Base-by-base conservation (phyloP, 306 rosid genomes). In the Medicago ruthenica region DNA sequence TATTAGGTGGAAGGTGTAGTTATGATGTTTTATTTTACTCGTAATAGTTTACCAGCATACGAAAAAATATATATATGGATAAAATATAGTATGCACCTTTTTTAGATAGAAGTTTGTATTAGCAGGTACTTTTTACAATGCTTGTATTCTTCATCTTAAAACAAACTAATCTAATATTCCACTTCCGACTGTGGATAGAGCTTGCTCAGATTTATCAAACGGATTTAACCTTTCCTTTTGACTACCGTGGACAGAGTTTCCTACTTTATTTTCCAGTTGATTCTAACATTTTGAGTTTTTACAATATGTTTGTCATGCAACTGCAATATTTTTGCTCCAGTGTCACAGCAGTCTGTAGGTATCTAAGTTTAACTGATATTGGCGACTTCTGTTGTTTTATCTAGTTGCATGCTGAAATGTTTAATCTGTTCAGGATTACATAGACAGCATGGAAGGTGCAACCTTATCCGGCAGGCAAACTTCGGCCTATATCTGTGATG, bases 381-480 rank as follows among this genome's bases (percentile, higher is more conserved):
- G 75, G 78, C 55, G 39, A 70, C 62, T 70, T 53, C 8, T 60
- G 53, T 73, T 17, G 64, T 27, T 27, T 27, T 3, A 27, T 27
- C 31, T 3, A 44, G 74, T 68, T 48, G 63, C 70, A 44, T 7
- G 58, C 81, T 83, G 76, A 83, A 44, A 67, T 64, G 36, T 40
- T 45, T 36, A 3, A 34, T 65, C 37, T 59, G 57, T 76, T 34
- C 93, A 95, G 99, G 99, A 95, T 85, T 95, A 95, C 87, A 92
- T 92, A 83, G 99, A 95, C 82, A 95, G 99, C 86, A 95, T 95
- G 97, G 97, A 95, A 88, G 99, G 99, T 18, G 99, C 99, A 84
- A 95, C 99, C 36, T 83, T 95, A 80, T 92, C 99, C 0, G 97
- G 99, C 15, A 88, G 99, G 76, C 97, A 89, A 86, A 86, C 99